Evolutionary conservation across 306 rosid species (phyloP).

Genomic region (Inga oerstediana): DNA sequence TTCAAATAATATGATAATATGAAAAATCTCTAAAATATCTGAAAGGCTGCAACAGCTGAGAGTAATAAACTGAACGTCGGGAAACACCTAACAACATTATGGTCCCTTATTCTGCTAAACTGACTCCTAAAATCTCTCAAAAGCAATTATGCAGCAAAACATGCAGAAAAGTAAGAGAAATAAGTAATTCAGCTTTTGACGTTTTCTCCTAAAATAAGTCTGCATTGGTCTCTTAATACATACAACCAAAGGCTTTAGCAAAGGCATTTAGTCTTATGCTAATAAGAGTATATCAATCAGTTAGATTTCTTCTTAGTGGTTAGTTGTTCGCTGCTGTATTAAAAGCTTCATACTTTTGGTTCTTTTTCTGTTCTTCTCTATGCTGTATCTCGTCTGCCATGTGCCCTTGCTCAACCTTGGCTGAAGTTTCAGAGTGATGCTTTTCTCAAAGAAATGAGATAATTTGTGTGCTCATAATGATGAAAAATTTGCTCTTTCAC

Average conservation of each 20-base stretch:
- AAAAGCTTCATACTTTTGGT: too few species aligned
- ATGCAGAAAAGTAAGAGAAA: not conserved
- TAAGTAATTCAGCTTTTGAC: not conserved
- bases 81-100: not conserved
- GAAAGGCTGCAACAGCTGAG: not conserved
- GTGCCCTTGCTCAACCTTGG: not conserved
- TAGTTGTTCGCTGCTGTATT: too few species aligned
- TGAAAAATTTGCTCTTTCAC: too few species aligned
- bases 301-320: too few species aligned
- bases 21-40: not conserved
- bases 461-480: not conserved
- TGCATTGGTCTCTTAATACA: too few species aligned
- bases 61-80: not conserved
- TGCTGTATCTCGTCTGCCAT: not conserved
- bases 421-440: not conserved
- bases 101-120: not conserved
- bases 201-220: not conserved
- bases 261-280: too few species aligned
- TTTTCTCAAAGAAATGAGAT: not conserved
- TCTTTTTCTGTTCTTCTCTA: too few species aligned
- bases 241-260: too few species aligned
- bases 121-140: not conserved
- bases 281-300: too few species aligned
- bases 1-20: too few species aligned
- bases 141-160: not conserved